Evolutionary conservation across 139 green algal genomes (phyloP).

Genomic region (Astrephomene gubernaculifera): DNA sequence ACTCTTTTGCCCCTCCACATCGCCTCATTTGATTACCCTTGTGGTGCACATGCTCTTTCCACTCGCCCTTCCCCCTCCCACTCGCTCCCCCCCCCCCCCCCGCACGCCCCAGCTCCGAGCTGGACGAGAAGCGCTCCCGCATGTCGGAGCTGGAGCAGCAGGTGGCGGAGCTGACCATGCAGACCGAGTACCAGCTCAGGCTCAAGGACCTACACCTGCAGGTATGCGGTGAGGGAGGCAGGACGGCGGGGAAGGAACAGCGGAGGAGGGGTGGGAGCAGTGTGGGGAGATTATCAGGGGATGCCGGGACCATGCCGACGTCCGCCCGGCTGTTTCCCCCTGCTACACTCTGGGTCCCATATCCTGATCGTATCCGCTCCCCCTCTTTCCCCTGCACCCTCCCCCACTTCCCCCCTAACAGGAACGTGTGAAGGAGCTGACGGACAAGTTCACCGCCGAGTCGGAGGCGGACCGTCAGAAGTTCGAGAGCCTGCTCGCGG

Average conservation of each 20-base stretch:
- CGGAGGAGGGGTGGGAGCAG: too few species aligned
- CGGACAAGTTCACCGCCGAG: constrained; percentile 82
- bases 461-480: constrained; percentile 77
- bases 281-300: too few species aligned
- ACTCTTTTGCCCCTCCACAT: too few species aligned
- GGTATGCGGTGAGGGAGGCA: constrained; percentile 31
- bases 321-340: too few species aligned
- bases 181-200: constrained; percentile 94
- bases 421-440: constrained; percentile 82
- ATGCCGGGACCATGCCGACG: too few species aligned
- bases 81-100: neutral
- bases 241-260: too few species aligned
- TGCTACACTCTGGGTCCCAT: too few species aligned
- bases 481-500: constrained; percentile 80
- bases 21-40: too few species aligned
- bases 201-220: constrained; percentile 91
- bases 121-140: constrained; percentile 85
- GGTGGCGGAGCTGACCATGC: constrained; percentile 90
- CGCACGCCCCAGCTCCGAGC: constrained; percentile 56
- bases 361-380: too few species aligned
- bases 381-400: neutral
- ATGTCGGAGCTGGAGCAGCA: constrained; percentile 90
- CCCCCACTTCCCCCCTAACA: neutral
- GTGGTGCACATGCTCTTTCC: too few species aligned
- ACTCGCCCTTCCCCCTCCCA: too few species aligned